Base-by-base conservation (phyloP, 768 basidiomycete species). In the Calocera viscosa region DNA sequence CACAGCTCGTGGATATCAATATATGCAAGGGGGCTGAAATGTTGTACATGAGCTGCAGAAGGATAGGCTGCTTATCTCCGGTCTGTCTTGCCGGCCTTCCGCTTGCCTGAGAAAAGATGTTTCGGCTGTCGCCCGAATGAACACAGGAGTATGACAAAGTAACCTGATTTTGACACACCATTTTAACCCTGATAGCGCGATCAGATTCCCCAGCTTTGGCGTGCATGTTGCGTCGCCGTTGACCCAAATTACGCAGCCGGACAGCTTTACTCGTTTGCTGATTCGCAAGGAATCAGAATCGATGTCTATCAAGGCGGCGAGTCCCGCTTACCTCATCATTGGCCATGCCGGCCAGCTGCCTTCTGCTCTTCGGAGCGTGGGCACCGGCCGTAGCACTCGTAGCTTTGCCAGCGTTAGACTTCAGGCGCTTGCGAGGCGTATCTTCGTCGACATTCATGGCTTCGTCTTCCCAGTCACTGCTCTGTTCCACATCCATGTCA, bases 191-290 rank as follows among this genome's bases (percentile, higher is more conserved):
- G 78, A 92, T 92, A 12, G 82, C 82, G 70, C 90, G 86, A 79
- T 94, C 92, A 67, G 84, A 81, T 82, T 99, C 95, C 67, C 90
- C 91, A 40, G 94, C 94, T 75, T 88, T 91, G 28, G 92, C 95
- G 49, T 86, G 82, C 81, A 86, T 85, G 75, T 95, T 95, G 68
- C 92, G 88, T 65, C 83, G 83, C 71, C 95, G 82, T 75, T 95
- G 93, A 5, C 87, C 88, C 66, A 95, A 83, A 72, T 91, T 90
- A 70, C 91, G 88, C 67, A 97, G 80, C 73, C 88, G 85, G 75
- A 84, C 78, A 19, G 95, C 91, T 74, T 87, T 88, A 68, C 84
- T 80, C 34, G 81, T 84, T 87, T 96, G 91, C 86, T 90, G 70
- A 40, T 70, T 43, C n/a, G 68, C 12, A 26, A 53, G 16, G 35